Percentiles rank a stretch among this genome's conserved stretches.
These are phyloP conservation scores for Draba incana DNA, from an alignment of 345 rosid species.

Conservation along the genomic window DNA sequence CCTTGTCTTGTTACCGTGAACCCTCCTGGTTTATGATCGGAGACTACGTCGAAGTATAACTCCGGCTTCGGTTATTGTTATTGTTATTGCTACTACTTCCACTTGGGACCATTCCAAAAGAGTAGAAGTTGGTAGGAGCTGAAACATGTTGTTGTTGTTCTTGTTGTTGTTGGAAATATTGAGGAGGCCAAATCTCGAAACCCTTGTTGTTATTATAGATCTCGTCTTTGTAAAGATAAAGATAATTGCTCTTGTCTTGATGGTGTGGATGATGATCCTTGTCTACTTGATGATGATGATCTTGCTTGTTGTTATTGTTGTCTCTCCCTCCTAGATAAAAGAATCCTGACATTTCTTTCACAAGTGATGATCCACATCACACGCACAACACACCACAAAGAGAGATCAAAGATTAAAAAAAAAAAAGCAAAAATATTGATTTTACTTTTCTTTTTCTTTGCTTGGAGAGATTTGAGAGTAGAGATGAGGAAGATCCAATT, in stretches of 20 bases:
- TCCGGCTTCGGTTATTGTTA: slow-evolving; percentile 38
- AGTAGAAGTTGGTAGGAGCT: slow-evolving; percentile 48
- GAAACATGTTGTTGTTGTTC: slow-evolving; percentile 49
- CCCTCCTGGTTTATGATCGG: slow-evolving; percentile 66
- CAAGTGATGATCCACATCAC: slow-evolving; percentile 59
- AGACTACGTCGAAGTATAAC: slow-evolving; percentile 45
- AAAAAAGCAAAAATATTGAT: slow-evolving; percentile 38
- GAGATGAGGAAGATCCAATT: slow-evolving; percentile 47
- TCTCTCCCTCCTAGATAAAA: slow-evolving; percentile 80
- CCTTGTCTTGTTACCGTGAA: slow-evolving; percentile 66
- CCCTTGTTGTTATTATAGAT: slow-evolving; percentile 70
- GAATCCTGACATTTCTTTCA: slow-evolving; percentile 80
- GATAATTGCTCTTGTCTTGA: slow-evolving; percentile 46
- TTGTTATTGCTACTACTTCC: slow-evolving; percentile 45
- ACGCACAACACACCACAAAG: slow-evolving; percentile 35
- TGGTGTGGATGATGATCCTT: slow-evolving; percentile 44
- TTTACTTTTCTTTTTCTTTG: slow-evolving; percentile 5
- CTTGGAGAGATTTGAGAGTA: slow-evolving; percentile 29
- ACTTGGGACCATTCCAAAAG: slow-evolving; percentile 75
- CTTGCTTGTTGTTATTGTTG: slow-evolving; percentile 54
- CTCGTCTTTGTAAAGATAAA: slow-evolving; percentile 62
- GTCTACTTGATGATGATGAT: slow-evolving; percentile 48
- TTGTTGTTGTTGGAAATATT: slow-evolving; percentile 61
- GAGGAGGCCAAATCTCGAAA: slow-evolving; percentile 86
- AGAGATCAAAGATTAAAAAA: slow-evolving; percentile 31